phyloP scores from a whole-genome alignment of 805 yeast genomes.

The Saccharomycopsis malanga region DNA sequence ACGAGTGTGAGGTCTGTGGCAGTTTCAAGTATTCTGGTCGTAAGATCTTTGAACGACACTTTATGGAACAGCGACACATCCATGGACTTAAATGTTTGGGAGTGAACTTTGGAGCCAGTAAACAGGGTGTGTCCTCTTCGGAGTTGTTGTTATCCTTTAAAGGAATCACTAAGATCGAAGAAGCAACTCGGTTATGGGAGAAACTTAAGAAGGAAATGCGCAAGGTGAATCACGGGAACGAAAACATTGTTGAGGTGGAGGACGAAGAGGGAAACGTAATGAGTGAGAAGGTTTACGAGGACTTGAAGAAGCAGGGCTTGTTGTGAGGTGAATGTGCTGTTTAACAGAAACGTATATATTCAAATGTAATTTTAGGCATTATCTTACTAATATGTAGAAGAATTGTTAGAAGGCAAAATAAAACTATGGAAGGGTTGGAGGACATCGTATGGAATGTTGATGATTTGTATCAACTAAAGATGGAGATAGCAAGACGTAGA shows the following conservation, averaged over 20 bases:
- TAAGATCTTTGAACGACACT: constrained; percentile 64
- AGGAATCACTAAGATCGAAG: constrained; percentile 60
- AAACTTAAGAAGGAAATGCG: constrained; percentile 34
- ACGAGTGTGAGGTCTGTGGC: constrained; percentile 83
- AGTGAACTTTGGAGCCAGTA: constrained; percentile 27
- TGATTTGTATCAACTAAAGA: too few species aligned
- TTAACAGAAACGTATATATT: too few species aligned
- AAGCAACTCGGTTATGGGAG: constrained; percentile 56
- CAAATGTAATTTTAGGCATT: too few species aligned
- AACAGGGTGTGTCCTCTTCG: not conserved
- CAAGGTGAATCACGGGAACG: constrained; percentile 31
- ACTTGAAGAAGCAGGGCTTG: constrained; percentile 82
- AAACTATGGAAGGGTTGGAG: too few species aligned
- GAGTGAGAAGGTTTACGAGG: constrained; percentile 75
- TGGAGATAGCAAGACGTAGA: too few species aligned
- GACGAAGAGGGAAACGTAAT: constrained; percentile 91
- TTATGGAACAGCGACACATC: constrained; percentile 59
- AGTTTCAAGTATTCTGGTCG: constrained; percentile 68
- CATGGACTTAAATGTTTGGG: constrained; percentile 75
- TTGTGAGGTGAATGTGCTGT: constrained; percentile 4
- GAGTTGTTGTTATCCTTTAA: constrained; percentile 47
- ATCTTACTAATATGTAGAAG: too few species aligned
- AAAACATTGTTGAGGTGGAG: constrained; percentile 71
- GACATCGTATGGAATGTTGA: too few species aligned
- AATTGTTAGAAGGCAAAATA: too few species aligned